Conservation (phyloP, 2,329 filamentous ascomycete species). For the Fusarium acutatum region DNA sequence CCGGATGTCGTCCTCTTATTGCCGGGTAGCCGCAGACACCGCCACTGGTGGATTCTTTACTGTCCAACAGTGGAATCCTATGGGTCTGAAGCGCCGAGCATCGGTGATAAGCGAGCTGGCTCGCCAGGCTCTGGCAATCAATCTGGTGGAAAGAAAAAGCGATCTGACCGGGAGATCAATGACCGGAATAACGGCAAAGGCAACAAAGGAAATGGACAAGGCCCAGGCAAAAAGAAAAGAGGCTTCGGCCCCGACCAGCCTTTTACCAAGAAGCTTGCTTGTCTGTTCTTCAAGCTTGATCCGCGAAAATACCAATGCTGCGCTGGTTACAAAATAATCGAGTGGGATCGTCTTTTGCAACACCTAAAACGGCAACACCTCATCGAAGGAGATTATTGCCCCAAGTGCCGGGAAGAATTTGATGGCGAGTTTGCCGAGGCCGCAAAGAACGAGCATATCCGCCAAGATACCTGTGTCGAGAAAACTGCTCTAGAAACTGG, state of each 20-base stretch:
- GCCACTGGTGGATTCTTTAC: accelerated
- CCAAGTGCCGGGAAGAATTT: accelerated
- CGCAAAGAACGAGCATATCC: not conserved
- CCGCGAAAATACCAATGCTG: accelerated
- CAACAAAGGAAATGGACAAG: not conserved
- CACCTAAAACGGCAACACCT: not conserved
- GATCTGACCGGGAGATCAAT: accelerated
- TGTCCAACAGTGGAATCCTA: accelerated
- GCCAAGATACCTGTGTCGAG: accelerated
- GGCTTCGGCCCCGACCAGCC: accelerated
- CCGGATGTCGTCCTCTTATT: accelerated
- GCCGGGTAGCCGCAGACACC: accelerated
- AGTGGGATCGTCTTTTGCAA: not conserved
- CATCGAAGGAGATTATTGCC: not conserved
- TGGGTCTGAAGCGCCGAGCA: accelerated
- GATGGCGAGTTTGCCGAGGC: accelerated
- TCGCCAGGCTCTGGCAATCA: not conserved
- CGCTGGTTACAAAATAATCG: accelerated
- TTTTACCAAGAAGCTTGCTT: not conserved
- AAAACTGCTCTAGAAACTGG: accelerated
- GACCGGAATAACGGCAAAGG: accelerated
- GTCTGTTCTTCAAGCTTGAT: not conserved
- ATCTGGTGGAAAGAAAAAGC: accelerated
- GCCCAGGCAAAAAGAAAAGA: accelerated
- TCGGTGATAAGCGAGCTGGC: not conserved